Conservation (phyloP, 441 rosid genomes). For the Euphorbia corollata region DNA sequence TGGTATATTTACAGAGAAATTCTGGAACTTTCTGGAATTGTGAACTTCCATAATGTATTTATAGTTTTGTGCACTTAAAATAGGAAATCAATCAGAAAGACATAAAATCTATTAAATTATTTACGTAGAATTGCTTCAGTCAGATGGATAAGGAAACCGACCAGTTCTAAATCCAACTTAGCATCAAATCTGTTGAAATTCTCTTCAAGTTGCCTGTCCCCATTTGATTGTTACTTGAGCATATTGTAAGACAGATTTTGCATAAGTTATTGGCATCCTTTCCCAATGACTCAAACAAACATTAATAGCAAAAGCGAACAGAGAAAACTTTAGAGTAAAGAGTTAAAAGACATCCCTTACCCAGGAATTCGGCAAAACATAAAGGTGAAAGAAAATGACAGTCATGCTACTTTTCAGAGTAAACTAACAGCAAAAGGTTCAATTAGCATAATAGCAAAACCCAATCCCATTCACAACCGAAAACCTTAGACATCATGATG, state of each 20-base stretch:
- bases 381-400: not conserved
- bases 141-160: not conserved
- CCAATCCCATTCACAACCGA: constrained; percentile 2
- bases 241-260: not conserved
- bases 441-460: not conserved
- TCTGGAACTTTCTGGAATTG: not conserved
- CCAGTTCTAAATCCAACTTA: constrained; percentile 1
- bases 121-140: not conserved
- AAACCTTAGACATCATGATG: not conserved
- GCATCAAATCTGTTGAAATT: not conserved
- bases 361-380: not conserved
- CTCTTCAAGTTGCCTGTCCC: not conserved
- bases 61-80: not conserved
- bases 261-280: not conserved
- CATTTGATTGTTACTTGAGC: not conserved
- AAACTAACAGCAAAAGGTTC: not conserved
- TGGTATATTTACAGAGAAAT: not conserved
- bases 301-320: not conserved
- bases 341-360: not conserved
- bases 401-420: not conserved
- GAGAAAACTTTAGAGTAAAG: not conserved
- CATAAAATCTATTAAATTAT: too few relatives aligned
- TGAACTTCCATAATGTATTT: not conserved
- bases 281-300: not conserved
- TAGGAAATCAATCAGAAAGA: not conserved